A percentile compares a stretch with the other conserved stretches of the same genome.
Conservation (phyloP, 257 asterid species). For the Solanum sparsipilum region DNA sequence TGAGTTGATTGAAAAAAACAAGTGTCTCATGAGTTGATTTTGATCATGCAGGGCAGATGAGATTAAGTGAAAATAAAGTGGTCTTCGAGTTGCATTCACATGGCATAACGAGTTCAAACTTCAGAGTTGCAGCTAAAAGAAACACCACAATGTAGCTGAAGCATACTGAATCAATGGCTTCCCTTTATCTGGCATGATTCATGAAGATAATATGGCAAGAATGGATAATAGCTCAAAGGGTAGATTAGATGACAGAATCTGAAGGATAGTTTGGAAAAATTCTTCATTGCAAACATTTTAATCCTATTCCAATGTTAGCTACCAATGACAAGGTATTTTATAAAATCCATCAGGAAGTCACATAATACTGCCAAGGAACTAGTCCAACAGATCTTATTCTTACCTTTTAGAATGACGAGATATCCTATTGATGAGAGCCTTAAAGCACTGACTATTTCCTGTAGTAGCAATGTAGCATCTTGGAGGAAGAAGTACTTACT, state of each 20-base stretch:
- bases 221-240: neutral
- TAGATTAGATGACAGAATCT: neutral
- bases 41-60: neutral
- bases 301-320: neutral
- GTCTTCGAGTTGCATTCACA: neutral
- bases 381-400: neutral
- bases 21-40: neutral
- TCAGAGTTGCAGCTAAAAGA: neutral
- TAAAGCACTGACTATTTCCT: neutral
- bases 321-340: neutral
- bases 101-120: neutral
- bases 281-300: neutral
- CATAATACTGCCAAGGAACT: neutral
- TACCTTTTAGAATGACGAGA: neutral
- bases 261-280: neutral
- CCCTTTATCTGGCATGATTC: neutral
- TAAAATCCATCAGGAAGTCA: neutral
- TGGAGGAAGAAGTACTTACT: neutral
- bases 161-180: neutral
- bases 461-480: neutral
- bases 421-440: neutral
- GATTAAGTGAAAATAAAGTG: neutral
- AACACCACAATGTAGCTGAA: neutral
- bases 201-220: neutral
- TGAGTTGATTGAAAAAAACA: neutral